Evolutionary conservation across 1,139 yeast species (phyloP).

Genomic region (Oligophagozyma castellii): DNA sequence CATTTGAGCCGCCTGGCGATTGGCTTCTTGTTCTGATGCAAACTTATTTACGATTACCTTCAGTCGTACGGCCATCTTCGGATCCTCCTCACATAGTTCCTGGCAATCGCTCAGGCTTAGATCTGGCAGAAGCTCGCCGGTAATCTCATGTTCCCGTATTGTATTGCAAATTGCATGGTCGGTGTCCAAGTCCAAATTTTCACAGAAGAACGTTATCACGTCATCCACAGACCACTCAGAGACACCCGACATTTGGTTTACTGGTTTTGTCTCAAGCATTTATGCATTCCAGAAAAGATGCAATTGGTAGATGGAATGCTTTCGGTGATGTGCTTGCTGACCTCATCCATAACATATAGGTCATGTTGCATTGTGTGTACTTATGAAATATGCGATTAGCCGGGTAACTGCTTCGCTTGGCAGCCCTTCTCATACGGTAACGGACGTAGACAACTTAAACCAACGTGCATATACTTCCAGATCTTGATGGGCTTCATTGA

Average conservation of each 20-base stretch:
- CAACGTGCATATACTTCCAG: too few relatives aligned
- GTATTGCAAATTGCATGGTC: constrained; percentile 7
- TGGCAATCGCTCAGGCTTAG: constrained; percentile 45
- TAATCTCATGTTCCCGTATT: constrained; percentile 44
- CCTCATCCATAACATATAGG: too few relatives aligned
- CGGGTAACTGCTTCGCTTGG: too few relatives aligned
- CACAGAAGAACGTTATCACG: constrained; percentile 14
- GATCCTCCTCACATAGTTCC: constrained; percentile 39
- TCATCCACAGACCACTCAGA: constrained; percentile 14
- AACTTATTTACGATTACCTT: constrained; percentile 31
- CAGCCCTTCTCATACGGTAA: too few relatives aligned
- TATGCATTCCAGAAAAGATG: background rate
- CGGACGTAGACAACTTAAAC: too few relatives aligned
- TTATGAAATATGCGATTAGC: too few relatives aligned
- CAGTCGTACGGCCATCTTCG: constrained; percentile 33
- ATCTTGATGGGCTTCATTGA: too few relatives aligned
- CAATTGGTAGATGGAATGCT: background rate
- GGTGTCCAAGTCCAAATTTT: constrained; percentile 7
- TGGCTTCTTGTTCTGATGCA: constrained; percentile 5
- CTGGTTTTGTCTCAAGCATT: too few relatives aligned
- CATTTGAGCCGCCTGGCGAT: constrained; percentile 5
- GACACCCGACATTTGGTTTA: too few relatives aligned
- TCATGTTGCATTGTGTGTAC: too few relatives aligned
- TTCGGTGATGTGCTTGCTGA: too few relatives aligned
- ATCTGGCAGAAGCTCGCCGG: constrained; percentile 47